These are phyloP conservation scores for Prunus padus DNA, from an alignment of 306 rosid genomes.

Conservation along the genomic window DNA sequence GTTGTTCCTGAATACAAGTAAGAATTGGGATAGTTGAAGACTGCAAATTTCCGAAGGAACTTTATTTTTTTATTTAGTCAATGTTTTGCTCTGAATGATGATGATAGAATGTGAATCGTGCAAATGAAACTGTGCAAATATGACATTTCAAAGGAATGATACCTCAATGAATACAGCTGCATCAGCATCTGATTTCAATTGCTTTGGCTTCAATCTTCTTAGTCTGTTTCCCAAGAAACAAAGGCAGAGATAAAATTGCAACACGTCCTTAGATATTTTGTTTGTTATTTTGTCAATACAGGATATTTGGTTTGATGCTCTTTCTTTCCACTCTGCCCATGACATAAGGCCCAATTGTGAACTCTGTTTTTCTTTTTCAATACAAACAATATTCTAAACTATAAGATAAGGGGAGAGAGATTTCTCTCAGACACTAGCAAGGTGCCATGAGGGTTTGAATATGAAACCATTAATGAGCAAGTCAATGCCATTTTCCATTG, in stretches of 20 bases:
- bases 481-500: too few species aligned
- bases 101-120: background rate
- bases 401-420: too few species aligned
- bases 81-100: background rate
- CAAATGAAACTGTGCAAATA: background rate
- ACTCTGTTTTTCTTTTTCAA: too few species aligned
- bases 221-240: too few species aligned
- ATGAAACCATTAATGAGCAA: too few species aligned
- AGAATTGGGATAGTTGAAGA: background rate
- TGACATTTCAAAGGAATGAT: background rate
- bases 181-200: background rate
- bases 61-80: background rate
- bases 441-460: too few species aligned
- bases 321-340: background rate
- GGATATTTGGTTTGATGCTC: background rate
- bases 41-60: background rate
- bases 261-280: too few species aligned
- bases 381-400: too few species aligned
- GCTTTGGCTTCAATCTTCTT: too few species aligned
- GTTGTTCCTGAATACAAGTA: conserved; percentile 3
- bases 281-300: too few species aligned
- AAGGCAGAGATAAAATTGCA: too few species aligned
- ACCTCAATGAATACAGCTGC: background rate
- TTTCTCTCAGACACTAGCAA: too few species aligned
- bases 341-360: background rate